Evolutionary conservation across 1,284 basidiomycete genomes (phyloP), one percentile per base, ranked within the genome.

Genomic region (Mycena sp.): DNA sequence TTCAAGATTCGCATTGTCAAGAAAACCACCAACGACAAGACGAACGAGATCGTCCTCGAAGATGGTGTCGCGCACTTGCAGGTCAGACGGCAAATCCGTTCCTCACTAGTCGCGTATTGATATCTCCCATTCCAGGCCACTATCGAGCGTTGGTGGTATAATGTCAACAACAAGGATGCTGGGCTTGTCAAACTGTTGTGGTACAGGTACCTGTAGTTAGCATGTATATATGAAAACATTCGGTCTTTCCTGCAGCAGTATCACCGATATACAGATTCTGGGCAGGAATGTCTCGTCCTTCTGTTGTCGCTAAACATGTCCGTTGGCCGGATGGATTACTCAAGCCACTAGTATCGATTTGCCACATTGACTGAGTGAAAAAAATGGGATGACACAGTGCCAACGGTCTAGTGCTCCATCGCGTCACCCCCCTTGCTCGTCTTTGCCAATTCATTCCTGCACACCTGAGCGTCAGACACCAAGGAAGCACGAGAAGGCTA

Each of bases 391-490:
- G 38, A 14, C 9, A 37, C 3, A 9, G 32, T 35, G 14, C 49
- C 26, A 58, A 19, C 26, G 11, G n/a, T 57, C 56, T 73, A 89
- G 69, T 85, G 86, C 70, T 89, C 84, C 88, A 89, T 90, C 4
- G 83, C 78, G 28, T 83, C 81, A 35, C 77, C 77, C 64, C 73
- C 78, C 67, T 85, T 85, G 59, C 79, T 83, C 50, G 83, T 85
- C 76, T 91, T 92, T 46, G 83, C 83, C 19, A 92, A 79, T 69
- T 92, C 90, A 69, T 83, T 87, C 71, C 90, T 92, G 67, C n/a
- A 51, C 26, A 40, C 44, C n/a, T n/a, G 23, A 44, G 21, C 14
- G 23, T 60, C 55, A 43, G 28, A 51, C 29, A 14, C 7, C 28
- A 4, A 32, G 26, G 58, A 51, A 30, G 71, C 56, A 52, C 11